Evolutionary conservation across 106 monocot genomes (phyloP), one percentile per base, ranked within the genome.

Genomic region (Acorus gramineus): DNA sequence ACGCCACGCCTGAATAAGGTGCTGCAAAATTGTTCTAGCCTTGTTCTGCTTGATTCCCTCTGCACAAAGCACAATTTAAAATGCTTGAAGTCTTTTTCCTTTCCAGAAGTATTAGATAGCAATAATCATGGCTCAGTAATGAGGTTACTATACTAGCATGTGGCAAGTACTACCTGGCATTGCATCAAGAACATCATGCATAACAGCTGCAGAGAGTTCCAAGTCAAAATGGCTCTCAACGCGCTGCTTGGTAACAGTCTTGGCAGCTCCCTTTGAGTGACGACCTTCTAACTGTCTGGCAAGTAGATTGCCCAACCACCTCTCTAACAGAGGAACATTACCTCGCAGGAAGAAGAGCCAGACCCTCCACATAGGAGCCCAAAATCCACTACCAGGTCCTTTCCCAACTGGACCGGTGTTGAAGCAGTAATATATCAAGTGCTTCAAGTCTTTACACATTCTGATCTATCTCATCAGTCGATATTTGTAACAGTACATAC

Each of bases 181-280:
- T 49, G 98, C 98, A 86, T 99, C 98, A 69, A 99, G 89, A 54
- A 99, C 85, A 89, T 99, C 98, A 74, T 99, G 98, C 98, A 99
- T 99, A 52, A 99, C 98, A 68, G 98, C 98, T 76, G 98, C 98
- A 62, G 92, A 78, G 63, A 99, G 89, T 63, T 99, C 98, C 85
- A 99, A 86, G 72, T 99, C 98, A 56, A 99, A 99, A 70, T 99
- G 98, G 62, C 92, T 92, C 64, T 99, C 98, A 14, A 99, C 98
- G 52, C 98, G 85, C 61, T 99, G 92, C 62, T 99, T 99, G 4
- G 98, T 99, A 55, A 99, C 98, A 76, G 98, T 99, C 66, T 99
- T 99, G 6, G 98, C 98, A 77, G 92, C 83, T 52, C 92, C 98
- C 79, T 99, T 99, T 14, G 92, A 92, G 79, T 99, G 98, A 44